Evolutionary conservation across 2,329 filamentous ascomycete species (phyloP).

Genomic region (Beauveria australis): DNA sequence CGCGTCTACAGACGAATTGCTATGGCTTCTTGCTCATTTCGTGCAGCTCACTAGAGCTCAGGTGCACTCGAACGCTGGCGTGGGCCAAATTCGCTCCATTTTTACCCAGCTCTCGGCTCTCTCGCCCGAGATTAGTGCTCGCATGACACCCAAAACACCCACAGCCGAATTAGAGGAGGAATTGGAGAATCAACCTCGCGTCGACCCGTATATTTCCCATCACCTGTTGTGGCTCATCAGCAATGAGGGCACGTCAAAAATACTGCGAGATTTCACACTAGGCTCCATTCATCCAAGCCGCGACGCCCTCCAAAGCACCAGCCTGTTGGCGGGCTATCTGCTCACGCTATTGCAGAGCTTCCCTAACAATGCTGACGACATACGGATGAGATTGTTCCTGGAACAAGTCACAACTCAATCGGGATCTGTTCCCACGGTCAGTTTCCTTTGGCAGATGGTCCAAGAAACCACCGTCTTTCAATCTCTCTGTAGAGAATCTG

Average conservation of each 20-base stretch:
- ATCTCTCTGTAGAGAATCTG: slow-evolving; percentile 23
- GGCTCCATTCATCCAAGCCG: slow-evolving; percentile 23
- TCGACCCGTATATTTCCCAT: slow-evolving; percentile 52
- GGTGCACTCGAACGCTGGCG: slow-evolving; percentile 25
- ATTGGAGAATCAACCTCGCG: slow-evolving; percentile 26
- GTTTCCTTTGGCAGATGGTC: slow-evolving; percentile 72
- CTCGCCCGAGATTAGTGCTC: slow-evolving; percentile 41
- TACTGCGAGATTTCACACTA: slow-evolving; percentile 26
- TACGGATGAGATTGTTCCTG: slow-evolving; percentile 88
- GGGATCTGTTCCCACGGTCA: slow-evolving; percentile 49
- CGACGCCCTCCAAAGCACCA: slow-evolving; percentile 35
- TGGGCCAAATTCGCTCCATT: slow-evolving; percentile 41
- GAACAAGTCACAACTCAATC: slow-evolving; percentile 25
- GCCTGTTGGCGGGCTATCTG: slow-evolving; percentile 75
- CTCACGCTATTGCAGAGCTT: slow-evolving; percentile 81
- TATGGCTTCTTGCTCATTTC: slow-evolving; percentile 62
- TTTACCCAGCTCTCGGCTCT: slow-evolving; percentile 46
- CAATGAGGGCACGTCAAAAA: slow-evolving; percentile 58
- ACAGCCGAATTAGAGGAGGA: slow-evolving; percentile 15
- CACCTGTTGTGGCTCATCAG: slow-evolving; percentile 67
- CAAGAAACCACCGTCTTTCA: slow-evolving; percentile 34
- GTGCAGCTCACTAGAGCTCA: slow-evolving; percentile 45
- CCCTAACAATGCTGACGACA: slow-evolving; percentile 72
- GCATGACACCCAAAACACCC: slow-evolving; percentile 23
- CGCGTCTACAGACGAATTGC: slow-evolving; percentile 30